A percentile compares a stretch with the other conserved stretches of the same genome.
Conservation (phyloP, 2,329 filamentous ascomycete species). For the Hypomyces perniciosus region DNA sequence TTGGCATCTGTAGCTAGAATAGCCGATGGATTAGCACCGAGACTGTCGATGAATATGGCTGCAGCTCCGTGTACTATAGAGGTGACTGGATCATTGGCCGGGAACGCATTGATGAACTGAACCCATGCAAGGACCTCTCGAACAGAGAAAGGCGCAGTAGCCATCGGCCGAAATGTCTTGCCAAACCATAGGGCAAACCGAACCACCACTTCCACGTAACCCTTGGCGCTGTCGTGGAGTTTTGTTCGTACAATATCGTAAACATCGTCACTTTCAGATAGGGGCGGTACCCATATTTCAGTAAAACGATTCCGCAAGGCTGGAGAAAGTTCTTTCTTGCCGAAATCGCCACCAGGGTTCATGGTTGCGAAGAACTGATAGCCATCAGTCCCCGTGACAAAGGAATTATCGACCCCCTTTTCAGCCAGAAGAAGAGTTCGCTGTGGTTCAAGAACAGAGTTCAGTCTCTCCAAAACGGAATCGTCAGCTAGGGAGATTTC, state of each 20-base stretch:
- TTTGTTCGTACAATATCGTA: constrained; percentile 80
- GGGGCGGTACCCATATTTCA: constrained; percentile 92
- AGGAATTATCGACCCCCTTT: constrained; percentile 80
- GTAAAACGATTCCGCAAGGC: constrained; percentile 95
- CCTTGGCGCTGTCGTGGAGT: constrained; percentile 49
- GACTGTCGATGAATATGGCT: constrained; percentile 91
- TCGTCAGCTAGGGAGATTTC: constrained; percentile 98
- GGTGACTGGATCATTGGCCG: constrained; percentile 38
- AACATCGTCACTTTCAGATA: constrained; percentile 81
- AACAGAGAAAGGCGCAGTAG: constrained; percentile 75
- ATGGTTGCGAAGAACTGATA: constrained; percentile 98
- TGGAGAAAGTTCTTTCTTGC: constrained; percentile 94
- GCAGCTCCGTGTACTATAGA: constrained; percentile 75
- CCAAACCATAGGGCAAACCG: constrained; percentile 93
- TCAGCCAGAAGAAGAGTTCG: constrained; percentile 85
- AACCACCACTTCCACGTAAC: constrained; percentile 65
- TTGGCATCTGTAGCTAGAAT: constrained; percentile 67
- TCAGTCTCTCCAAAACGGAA: constrained; percentile 90
- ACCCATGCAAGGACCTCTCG: constrained; percentile 92
- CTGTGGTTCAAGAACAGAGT: constrained; percentile 89
- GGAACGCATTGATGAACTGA: constrained; percentile 74
- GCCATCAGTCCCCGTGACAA: constrained; percentile 65
- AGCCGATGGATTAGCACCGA: constrained; percentile 91
- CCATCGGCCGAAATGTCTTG: constrained; percentile 66
- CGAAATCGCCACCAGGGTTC: constrained; percentile 98